Conservation (phyloP, 495 filamentous ascomycete genomes). For the Penicillium malachiteum region DNA sequence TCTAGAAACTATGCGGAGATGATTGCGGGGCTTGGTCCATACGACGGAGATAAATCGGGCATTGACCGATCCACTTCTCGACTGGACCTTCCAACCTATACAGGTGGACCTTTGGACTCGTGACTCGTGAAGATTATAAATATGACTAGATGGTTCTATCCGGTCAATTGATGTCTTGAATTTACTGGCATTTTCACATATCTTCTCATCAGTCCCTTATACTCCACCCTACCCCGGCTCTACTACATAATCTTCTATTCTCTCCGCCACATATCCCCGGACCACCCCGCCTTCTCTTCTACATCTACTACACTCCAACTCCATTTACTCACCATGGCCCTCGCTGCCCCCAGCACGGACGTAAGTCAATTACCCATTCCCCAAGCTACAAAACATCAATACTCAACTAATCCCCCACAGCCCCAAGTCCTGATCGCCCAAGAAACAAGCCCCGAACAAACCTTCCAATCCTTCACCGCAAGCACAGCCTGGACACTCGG, state of each 20-base stretch:
- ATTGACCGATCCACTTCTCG: background rate
- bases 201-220: background rate
- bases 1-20: slow-evolving; percentile 2
- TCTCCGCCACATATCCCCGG: background rate
- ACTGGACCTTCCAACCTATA: slow-evolving; percentile 8
- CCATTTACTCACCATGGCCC: slow-evolving; percentile 27
- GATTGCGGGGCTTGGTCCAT: background rate
- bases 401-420: slow-evolving; percentile 26
- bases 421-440: slow-evolving; percentile 47
- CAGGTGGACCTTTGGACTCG: background rate
- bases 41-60: background rate
- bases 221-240: background rate
- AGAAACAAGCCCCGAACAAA: slow-evolving; percentile 50
- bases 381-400: background rate
- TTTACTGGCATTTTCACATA: background rate
- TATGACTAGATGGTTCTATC: background rate
- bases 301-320: background rate
- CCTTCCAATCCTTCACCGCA: slow-evolving; percentile 62
- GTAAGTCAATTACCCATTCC: slow-evolving; percentile 20
- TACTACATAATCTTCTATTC: background rate
- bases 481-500: slow-evolving; percentile 67
- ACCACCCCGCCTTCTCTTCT: background rate
- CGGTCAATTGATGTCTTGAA: background rate
- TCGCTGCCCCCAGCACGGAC: slow-evolving; percentile 37
- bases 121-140: background rate